These are phyloP conservation scores for Sugiyamaella marilandica DNA, from an alignment of 805 yeast species.

Conservation along the genomic window DNA sequence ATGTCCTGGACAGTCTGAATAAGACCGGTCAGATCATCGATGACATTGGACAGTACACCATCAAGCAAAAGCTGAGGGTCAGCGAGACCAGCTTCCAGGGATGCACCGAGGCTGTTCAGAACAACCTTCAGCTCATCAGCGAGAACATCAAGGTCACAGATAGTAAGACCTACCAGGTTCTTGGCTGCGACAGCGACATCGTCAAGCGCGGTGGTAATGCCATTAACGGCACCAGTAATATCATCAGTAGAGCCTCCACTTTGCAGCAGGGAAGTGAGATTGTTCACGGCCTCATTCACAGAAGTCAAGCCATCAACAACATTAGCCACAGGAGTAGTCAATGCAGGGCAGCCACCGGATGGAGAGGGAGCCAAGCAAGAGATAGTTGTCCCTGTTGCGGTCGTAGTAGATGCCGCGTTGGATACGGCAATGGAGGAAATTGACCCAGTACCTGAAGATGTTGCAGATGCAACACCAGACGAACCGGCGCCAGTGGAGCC, in stretches of 20 bases:
- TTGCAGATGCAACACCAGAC: slow-evolving; percentile 1
- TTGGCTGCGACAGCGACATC: neutral
- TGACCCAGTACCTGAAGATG: slow-evolving; percentile 3
- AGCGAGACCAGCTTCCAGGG: too few relatives aligned
- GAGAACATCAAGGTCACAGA: too few relatives aligned
- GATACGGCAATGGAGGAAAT: neutral
- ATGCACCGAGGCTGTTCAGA: too few relatives aligned
- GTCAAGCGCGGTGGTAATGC: neutral
- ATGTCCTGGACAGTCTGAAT: neutral
- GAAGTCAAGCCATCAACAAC: neutral
- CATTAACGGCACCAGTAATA: neutral
- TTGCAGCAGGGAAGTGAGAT: neutral
- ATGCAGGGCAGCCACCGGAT: neutral
- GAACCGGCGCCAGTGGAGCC: neutral
- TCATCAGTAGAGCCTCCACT: neutral
- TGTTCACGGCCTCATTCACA: neutral
- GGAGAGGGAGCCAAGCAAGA: slow-evolving; percentile 14
- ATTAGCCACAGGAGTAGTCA: neutral
- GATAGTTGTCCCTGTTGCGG: neutral
- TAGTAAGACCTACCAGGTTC: neutral
- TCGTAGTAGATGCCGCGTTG: neutral
- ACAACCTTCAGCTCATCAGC: too few relatives aligned
- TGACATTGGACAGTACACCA: neutral
- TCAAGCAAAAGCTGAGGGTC: neutral
- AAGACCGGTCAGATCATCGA: neutral